A percentile compares a stretch with the other conserved stretches of the same genome.
Evolutionary conservation across 2,329 filamentous ascomycete genomes (phyloP).

Genomic region (Neocatenulostroma microsporum): DNA sequence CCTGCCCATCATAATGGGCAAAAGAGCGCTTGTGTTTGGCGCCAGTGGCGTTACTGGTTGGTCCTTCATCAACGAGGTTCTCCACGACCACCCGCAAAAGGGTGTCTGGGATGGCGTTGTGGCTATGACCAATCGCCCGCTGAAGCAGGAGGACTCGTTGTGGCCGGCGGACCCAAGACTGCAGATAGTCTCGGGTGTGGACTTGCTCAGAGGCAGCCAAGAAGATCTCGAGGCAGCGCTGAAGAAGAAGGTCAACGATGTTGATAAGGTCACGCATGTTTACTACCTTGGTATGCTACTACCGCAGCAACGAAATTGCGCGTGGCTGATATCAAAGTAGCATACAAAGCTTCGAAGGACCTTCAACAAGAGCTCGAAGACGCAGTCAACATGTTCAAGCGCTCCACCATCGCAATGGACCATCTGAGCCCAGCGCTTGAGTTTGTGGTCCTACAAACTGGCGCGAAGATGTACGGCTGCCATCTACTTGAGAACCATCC

Average conservation of each 20-base stretch:
- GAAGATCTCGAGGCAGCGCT: conserved; percentile 33
- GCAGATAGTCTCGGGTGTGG: conserved; percentile 37
- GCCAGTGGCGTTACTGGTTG: conserved; percentile 43
- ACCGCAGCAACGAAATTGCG: background rate
- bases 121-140: conserved; percentile 42
- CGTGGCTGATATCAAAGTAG: conserved; percentile 1
- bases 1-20: conserved; percentile 11
- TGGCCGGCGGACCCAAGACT: conserved; percentile 38
- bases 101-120: conserved; percentile 39
- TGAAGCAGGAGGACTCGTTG: conserved; percentile 27
- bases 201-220: conserved; percentile 33
- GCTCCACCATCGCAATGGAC: conserved; percentile 32
- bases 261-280: conserved; percentile 37
- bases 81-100: conserved; percentile 39
- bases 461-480: conserved; percentile 35
- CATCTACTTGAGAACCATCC: conserved; percentile 36
- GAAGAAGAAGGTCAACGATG: conserved; percentile 26
- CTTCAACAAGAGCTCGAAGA: conserved; percentile 33
- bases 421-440: conserved; percentile 30
- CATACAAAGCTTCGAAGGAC: conserved; percentile 38
- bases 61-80: conserved; percentile 42
- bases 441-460: conserved; percentile 33
- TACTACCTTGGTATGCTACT: conserved; percentile 31
- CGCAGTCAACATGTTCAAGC: conserved; percentile 36
- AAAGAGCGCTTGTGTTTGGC: conserved; percentile 28